Base-by-base conservation (phyloP, 2,329 filamentous ascomycete genomes). In the Aureobasidium musti region DNA sequence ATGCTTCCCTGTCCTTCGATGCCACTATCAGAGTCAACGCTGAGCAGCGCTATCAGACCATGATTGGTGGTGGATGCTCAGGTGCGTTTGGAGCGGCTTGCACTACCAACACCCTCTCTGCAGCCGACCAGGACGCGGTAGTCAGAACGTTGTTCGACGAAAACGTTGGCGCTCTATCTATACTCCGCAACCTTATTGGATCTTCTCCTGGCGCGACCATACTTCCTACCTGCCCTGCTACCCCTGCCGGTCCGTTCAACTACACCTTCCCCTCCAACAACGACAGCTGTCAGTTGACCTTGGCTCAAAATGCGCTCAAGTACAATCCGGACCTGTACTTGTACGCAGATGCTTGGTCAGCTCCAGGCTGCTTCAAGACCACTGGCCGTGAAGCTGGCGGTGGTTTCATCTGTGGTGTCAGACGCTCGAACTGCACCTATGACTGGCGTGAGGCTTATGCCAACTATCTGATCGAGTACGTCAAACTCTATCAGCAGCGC, bases 391-490 rank as follows among this genome's bases (percentile, higher is more conserved):
- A 72, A 23, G 65, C 45, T 41, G 68, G 63, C n/a, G 69, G 67
- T 52, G 70, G 70, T 13, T 47, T 63, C 45, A 67, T 72, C 37
- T 72, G 70, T 35, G 70, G 70, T 33, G 70, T 72, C 5, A 67
- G 70, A 30, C 47, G 69, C 33, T 53, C 47, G 45, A 72, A 72
- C 64, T 70, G 70, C 52, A 70, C 69, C 5, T 63, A 67, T 17
- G 70, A 72, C 52, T 84, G 82, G 81, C 72, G 77, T 63, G 78
- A 82, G 70, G 79, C 81, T 2, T 84, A 81, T 63, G 82, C 82
- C 45, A 74, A 83, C 70, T 81, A 81, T 69, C 72, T 84, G 11
- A 77, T 82, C 3, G 77, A 81, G 67, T 83, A 82, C 72, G 76
- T 83, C 61, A 76, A 80, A 68, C 80, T 77, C 68, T 85, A 85